Percentiles rank a stretch among this genome's conserved stretches.
Evolutionary conservation across 2,329 filamentous ascomycete species (phyloP).

Genomic region (Colletotrichum paranaense): DNA sequence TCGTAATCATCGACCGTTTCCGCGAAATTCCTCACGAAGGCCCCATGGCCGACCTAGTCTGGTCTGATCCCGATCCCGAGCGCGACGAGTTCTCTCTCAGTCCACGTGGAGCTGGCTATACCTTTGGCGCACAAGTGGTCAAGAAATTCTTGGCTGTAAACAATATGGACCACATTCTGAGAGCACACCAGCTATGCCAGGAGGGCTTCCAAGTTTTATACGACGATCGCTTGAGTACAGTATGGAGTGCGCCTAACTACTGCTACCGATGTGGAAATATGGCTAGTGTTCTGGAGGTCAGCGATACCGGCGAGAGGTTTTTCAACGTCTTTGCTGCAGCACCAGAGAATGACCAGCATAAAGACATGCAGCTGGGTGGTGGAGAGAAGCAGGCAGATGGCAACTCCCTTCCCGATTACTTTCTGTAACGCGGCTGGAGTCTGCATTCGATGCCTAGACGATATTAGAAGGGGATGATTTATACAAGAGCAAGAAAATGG

Average conservation of each 20-base stretch:
- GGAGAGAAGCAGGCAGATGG: slow-evolving; percentile 77
- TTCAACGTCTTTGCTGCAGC: slow-evolving; percentile 99
- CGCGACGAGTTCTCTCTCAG: slow-evolving; percentile 96
- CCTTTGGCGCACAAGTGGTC: slow-evolving; percentile 96
- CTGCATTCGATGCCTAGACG: too few species aligned
- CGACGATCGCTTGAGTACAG: slow-evolving; percentile 92
- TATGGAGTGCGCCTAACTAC: slow-evolving; percentile 98
- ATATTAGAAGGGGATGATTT: neutral
- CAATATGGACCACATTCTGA: slow-evolving; percentile 95
- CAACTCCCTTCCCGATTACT: slow-evolving; percentile 76
- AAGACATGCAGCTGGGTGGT: slow-evolving; percentile 79
- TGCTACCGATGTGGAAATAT: slow-evolving; percentile 97
- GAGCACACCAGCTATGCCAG: slow-evolving; percentile 98
- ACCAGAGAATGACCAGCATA: slow-evolving; percentile 92
- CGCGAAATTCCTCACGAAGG: slow-evolving; percentile 98
- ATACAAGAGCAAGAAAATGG: neutral
- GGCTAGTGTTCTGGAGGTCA: slow-evolving; percentile 96
- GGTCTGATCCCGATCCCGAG: slow-evolving; percentile 98
- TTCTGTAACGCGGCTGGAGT: slow-evolving; percentile 61
- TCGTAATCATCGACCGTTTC: slow-evolving; percentile 99
- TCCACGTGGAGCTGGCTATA: slow-evolving; percentile 94
- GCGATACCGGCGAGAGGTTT: slow-evolving; percentile 89
- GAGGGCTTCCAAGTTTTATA: slow-evolving; percentile 98
- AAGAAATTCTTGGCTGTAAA: slow-evolving; percentile 99
- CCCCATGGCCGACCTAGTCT: slow-evolving; percentile 99